Base-by-base conservation (phyloP, 2,329 filamentous ascomycete species). In the Xylaria hypoxylon region DNA sequence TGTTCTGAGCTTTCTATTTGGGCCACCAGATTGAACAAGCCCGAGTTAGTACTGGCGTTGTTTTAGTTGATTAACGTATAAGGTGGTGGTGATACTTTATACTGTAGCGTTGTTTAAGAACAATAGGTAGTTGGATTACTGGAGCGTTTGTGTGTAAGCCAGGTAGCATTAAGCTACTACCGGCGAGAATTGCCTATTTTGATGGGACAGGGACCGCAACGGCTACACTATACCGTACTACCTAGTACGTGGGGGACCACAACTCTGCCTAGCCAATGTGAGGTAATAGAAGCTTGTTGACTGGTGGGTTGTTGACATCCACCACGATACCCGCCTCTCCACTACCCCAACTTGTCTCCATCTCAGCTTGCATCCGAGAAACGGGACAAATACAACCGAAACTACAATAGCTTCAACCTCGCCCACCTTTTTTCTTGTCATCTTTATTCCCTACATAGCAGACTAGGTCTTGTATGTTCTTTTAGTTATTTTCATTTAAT, bases 341-440 rank as follows among this genome's bases (percentile, higher is more conserved):
- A 26, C 26, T 44, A 61, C 48, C 38, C 50, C 15, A 33, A 15
- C 6, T 24, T 50, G 35, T 38, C 40, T 57, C 53, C 53, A 45
- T 57, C 26, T 26, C 53, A 38, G 33, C 53, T 45, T 57, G 24
- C 53, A 28, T 28, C 26, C 24, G 26, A 48, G 33, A 31, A 5
- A 62, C 64, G 61, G 67, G 50, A 57, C 53, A 64, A 59, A 60
- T 53, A 52, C 50, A 17, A 42, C 67, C 67, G 61, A 66, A 57
- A 31, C 22, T 53, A 55, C 47, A n/a, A 47, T 38, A 58, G 59
- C 59, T 59, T 59, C 50, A 8, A 64, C 45, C 17, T 60, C 38
- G 40, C 19, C 26, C 45, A 51, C 19, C 31, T 60, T 38, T 62
- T 50, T 26, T 31, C 19, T 57, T 53, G 28, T 51, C 24, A 17